Conservation (phyloP, 176 grass and related monocot species). For the Triticum monococcum region DNA sequence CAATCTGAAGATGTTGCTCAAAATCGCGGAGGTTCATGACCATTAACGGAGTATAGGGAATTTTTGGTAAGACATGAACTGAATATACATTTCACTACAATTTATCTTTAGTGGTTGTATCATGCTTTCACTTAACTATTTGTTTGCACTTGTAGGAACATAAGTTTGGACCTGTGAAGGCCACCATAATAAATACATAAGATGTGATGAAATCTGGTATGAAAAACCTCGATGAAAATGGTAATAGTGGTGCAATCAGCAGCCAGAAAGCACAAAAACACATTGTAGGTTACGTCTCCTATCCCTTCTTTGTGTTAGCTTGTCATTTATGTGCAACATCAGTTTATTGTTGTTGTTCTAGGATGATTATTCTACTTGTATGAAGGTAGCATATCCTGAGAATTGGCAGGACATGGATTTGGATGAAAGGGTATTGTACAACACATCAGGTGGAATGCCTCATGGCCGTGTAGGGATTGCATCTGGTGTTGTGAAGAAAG, state of each 20-base stretch:
- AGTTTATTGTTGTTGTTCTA: not conserved
- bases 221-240: not conserved
- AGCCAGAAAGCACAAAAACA: not conserved
- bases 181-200: not conserved
- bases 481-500: not conserved
- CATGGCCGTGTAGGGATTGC: not conserved
- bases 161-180: constrained; percentile 5
- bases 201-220: constrained; percentile 3
- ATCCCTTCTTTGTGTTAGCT: not conserved
- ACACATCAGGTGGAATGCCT: not conserved
- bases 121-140: not conserved
- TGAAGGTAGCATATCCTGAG: not conserved
- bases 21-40: not conserved
- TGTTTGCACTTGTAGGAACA: not conserved
- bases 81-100: not conserved
- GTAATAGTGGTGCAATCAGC: not conserved
- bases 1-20: not conserved
- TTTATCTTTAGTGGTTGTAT: not conserved
- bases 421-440: not conserved
- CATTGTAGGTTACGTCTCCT: not conserved
- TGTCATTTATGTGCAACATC: not conserved
- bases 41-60: not conserved
- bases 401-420: not conserved
- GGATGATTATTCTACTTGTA: not conserved
- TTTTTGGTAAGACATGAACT: not conserved